phyloP scores from a whole-genome alignment of 163 green algal genomes.

The Scenedesmus sp. region DNA sequence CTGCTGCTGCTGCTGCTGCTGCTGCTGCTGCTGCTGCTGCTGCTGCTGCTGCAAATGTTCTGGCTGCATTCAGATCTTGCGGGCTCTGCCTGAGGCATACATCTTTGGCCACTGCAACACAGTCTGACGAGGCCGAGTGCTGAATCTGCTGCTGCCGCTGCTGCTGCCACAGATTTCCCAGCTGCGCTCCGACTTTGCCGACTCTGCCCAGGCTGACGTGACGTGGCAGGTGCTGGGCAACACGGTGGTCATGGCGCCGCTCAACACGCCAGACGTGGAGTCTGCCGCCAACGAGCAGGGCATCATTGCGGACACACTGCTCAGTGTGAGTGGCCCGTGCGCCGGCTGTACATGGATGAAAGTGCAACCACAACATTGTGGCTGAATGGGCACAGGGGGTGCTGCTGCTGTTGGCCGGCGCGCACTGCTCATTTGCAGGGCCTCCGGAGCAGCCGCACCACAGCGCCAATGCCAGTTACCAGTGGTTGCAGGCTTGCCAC shows the following conservation, averaged over 20 bases:
- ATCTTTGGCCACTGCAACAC: too few species aligned
- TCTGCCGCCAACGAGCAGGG: background rate
- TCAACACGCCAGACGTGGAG: slow-evolving; percentile 41
- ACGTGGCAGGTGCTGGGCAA: slow-evolving; percentile 43
- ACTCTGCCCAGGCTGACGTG: background rate
- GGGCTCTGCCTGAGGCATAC: too few species aligned
- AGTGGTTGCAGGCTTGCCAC: too few species aligned
- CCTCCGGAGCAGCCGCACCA: too few species aligned
- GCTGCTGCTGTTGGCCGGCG: too few species aligned
- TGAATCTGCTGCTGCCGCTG: slow-evolving; percentile 11
- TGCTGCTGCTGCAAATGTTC: too few species aligned
- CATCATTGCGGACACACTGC: background rate
- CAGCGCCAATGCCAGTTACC: too few species aligned
- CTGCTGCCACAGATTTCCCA: slow-evolving; percentile 19
- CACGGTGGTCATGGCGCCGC: slow-evolving; percentile 32
- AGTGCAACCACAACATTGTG: too few species aligned
- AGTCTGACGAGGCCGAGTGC: too few species aligned
- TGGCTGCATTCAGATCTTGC: background rate
- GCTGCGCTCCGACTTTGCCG: background rate
- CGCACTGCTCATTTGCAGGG: too few species aligned
- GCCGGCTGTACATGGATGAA: too few species aligned
- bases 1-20: background rate
- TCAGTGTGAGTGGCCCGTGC: background rate
- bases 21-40: background rate
- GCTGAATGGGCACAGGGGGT: too few species aligned